Base-by-base conservation (phyloP, 2,329 filamentous ascomycete genomes). In the Lithohypha guttulata region DNA sequence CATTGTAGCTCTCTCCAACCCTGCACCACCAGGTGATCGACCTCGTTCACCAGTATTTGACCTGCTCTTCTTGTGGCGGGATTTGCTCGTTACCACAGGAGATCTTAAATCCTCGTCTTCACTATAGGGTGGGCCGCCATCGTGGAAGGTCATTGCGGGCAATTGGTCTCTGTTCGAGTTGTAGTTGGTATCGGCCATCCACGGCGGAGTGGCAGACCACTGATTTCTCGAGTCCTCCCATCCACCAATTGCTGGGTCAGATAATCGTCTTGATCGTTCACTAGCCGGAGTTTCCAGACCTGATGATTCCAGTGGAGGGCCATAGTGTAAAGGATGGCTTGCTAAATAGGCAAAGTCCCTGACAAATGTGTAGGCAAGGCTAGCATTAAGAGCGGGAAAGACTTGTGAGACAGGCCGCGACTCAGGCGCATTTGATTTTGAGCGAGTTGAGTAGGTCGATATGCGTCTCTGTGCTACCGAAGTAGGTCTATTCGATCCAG, bases 31-130 rank as follows among this genome's bases (percentile, higher is more conserved):
- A 44, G 69, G 59, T 32, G 62, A 65, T 45, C 69, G 65, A 38
- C 65, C 58, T 54, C 68, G 68, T 34, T 62, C 61, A 39, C 55
- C 48, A 15, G 56, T 54, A 11, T 54, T 55, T 2, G 81, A 84
- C 59, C 84, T 93, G 62, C 87, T 81, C 61, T 91, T 93, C 55
- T 82, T 81, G 59, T 93, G 86, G 42, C 83, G 73, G 26, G 82
- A 82, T 18, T 35, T 35, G 49, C 81, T 84, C 10, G 87, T 84
- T 13, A 94, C 84, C 11, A 80, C 73, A 0, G 87, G 87, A 56
- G 86, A 93, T 55, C 91, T 84, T 29, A 95, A 70, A 59, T 96
- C 91, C 52, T 96, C 86, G 54, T 96, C 87, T 62, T 95, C 87
- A 59, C 85, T 93, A 65, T 86, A 96, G 2, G 87, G 89, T 15